Evolutionary conservation across 2,329 filamentous ascomycete genomes (phyloP), one percentile per base, ranked within the genome.

Genomic region (Ophiocordyceps camponoti-leonardi): DNA sequence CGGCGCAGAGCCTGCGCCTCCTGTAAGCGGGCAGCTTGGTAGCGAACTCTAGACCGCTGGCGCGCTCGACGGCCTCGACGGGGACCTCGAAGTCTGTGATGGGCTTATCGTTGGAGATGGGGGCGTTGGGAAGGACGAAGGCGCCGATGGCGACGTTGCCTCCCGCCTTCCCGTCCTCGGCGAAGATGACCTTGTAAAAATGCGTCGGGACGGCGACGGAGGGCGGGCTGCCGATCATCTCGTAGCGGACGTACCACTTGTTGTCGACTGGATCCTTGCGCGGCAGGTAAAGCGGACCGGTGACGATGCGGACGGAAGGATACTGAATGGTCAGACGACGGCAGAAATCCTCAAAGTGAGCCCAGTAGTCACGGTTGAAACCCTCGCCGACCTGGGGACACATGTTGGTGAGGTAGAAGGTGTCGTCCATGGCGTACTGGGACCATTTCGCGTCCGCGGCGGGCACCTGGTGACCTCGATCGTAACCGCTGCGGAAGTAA

Each of bases 361-460:
- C 84, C 92, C 92, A 98, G 75, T 98, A 98, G 67, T 98, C 92
- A 44, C 92, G 77, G 68, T 98, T 98, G 73, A 98, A 98, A 48
- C 92, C 92, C 60, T 95, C 86, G 53, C 92, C 92, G 28, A 98
- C 92, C 67, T 98, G 92, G 30, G 92, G 92, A 59, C 88, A 94
- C 88, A 98, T 98, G 68, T 98, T 98, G 59, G 75, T 82, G 46
- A 98, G 74, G 58, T 78, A 81, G 59, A 98, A 98, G 2, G 92
- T 98, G 47, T 85, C 86, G 65, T 98, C 79, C 86, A 98, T 94
- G 51, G 92, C 88, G 33, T 75, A 64, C 65, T 98, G 92, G 50
- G 80, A 85, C 88, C 92, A 98, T 67, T 93, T 94, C 47, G 84
- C 86, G 65, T 98, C 92, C 39, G 92, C 92, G 6, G 92, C 92